These are phyloP conservation scores for Suillus subalutaceus DNA, from an alignment of 768 basidiomycete species.

Conservation along the genomic window DNA sequence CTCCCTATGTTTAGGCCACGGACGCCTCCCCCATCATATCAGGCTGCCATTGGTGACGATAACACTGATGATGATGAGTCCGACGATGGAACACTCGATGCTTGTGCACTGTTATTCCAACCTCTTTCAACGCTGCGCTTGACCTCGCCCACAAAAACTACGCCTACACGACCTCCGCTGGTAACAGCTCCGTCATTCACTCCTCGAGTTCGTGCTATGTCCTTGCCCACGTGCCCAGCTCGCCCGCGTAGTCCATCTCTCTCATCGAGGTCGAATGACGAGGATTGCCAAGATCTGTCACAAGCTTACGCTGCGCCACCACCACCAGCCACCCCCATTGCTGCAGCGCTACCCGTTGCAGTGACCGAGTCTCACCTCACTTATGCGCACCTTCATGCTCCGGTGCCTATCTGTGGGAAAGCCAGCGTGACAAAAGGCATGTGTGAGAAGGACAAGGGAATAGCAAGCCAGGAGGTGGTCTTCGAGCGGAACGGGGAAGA, in stretches of 20 bases:
- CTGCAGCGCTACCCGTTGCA: slow-evolving; percentile 19
- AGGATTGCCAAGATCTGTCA: slow-evolving; percentile 31
- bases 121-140: slow-evolving; percentile 25
- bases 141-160: slow-evolving; percentile 16
- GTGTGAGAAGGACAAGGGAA: slow-evolving; percentile 12
- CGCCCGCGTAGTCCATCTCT: slow-evolving; percentile 23
- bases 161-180: slow-evolving; percentile 17
- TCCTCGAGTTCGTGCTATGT: slow-evolving; percentile 29
- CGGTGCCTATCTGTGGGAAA: slow-evolving; percentile 14
- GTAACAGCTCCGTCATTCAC: slow-evolving; percentile 15
- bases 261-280: slow-evolving; percentile 14
- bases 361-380: slow-evolving; percentile 28
- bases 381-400: slow-evolving; percentile 31
- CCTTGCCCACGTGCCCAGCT: slow-evolving; percentile 22
- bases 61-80: background rate
- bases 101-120: slow-evolving; percentile 32
- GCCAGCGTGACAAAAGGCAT: background rate
- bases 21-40: slow-evolving; percentile 31
- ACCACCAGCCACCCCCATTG: slow-evolving; percentile 28
- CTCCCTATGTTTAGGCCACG: slow-evolving; percentile 28
- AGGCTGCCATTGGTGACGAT: slow-evolving; percentile 14
- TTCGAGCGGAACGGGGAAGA: slow-evolving; percentile 32
- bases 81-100: slow-evolving; percentile 18
- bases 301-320: slow-evolving; percentile 31
- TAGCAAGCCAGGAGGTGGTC: slow-evolving; percentile 23